These are phyloP conservation scores for Capsicum rhomboideum DNA, from an alignment of 257 asterid genomes.

Conservation along the genomic window DNA sequence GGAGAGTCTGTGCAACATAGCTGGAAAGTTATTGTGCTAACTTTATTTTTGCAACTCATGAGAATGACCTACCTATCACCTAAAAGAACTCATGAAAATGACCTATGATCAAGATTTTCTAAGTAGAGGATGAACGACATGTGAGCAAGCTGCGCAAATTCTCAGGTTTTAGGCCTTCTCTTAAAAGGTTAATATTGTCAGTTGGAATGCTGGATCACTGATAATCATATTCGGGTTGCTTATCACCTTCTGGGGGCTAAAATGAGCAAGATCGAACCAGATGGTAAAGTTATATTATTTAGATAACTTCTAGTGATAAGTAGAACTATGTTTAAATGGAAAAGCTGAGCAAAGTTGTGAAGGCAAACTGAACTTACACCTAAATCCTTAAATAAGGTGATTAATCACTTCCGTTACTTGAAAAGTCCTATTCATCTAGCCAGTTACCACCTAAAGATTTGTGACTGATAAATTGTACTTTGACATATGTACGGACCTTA, in stretches of 20 bases:
- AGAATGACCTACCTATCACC: neutral
- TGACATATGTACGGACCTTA: neutral
- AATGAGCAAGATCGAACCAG: neutral
- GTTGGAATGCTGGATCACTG: neutral
- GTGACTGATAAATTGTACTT: neutral
- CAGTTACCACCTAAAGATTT: neutral
- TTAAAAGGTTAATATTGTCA: neutral
- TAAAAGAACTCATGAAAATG: neutral
- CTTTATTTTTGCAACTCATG: neutral
- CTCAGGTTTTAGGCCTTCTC: neutral
- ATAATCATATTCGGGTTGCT: neutral
- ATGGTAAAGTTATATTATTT: neutral
- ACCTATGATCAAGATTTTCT: neutral
- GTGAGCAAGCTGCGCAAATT: neutral
- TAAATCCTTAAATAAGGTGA: neutral
- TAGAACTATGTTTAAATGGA: neutral
- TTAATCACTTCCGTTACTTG: neutral
- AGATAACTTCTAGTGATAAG: neutral
- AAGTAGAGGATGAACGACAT: neutral
- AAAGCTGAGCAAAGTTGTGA: neutral
- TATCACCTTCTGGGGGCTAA: neutral
- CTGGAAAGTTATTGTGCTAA: neutral
- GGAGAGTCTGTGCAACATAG: no score
- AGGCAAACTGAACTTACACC: neutral
- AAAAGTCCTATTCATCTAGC: neutral